A percentile compares a stretch with the other conserved stretches of the same genome.
phyloP scores from a whole-genome alignment of 1,284 basidiomycete species.

The Lentinula novae-zelandiae region DNA sequence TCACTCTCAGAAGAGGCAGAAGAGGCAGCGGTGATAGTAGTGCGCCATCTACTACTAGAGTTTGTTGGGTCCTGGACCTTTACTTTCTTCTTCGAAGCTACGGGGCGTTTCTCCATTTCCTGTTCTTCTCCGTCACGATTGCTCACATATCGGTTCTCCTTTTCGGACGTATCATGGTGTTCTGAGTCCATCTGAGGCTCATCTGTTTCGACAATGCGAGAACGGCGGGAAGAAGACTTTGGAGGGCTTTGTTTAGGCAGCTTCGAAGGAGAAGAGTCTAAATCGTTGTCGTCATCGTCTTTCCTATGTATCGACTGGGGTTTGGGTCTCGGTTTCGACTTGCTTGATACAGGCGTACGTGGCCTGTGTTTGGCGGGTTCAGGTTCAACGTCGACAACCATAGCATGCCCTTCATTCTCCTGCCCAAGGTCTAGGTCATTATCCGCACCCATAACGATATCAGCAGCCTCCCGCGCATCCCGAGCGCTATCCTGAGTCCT shows the following conservation, averaged over 20 bases:
- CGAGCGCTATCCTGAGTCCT: constrained; percentile 25
- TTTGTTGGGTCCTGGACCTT: constrained; percentile 8
- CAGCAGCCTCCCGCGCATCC: constrained; percentile 25
- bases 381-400: constrained; percentile 7
- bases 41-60: neutral
- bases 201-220: constrained; percentile 6
- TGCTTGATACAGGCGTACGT: neutral
- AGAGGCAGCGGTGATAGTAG: neutral
- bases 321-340: neutral
- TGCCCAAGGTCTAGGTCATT: constrained; percentile 5
- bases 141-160: constrained; percentile 5
- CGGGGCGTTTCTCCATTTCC: constrained; percentile 4
- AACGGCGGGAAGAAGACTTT: neutral
- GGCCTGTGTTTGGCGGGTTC: neutral
- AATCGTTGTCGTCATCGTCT: neutral
- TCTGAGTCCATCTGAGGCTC: constrained; percentile 5
- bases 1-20: constrained; percentile 5
- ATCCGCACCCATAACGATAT: constrained; percentile 15
- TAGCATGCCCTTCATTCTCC: neutral
- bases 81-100: constrained; percentile 6
- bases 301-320: too few species aligned
- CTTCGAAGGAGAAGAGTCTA: neutral
- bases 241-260: neutral
- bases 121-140: constrained; percentile 1
- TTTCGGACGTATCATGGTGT: neutral